These are phyloP conservation scores for Cladosporium colombiae DNA, from an alignment of 2,329 filamentous ascomycete species.

Conservation along the genomic window DNA sequence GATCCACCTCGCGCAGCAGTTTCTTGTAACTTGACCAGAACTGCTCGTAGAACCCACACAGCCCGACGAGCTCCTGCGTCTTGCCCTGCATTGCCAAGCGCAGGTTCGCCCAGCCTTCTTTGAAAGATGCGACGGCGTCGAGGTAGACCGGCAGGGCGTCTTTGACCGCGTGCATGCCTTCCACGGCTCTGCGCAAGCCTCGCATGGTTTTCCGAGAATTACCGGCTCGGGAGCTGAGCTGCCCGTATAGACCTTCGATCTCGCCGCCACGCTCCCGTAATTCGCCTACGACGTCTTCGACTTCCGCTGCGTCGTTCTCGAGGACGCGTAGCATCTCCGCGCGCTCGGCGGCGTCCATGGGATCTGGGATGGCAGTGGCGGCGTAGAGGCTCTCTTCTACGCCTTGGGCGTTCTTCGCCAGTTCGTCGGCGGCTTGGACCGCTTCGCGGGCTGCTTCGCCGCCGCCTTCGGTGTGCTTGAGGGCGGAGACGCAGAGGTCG, in stretches of 20 bases:
- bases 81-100: conserved; percentile 67
- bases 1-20: conserved; percentile 78
- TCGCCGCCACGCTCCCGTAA: conserved; percentile 73
- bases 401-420: conserved; percentile 39
- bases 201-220: conserved; percentile 57
- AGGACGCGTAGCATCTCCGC: conserved; percentile 82
- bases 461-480: conserved; percentile 77
- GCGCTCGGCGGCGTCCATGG: conserved; percentile 73
- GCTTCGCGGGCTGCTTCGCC: conserved; percentile 48
- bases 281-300: conserved; percentile 63
- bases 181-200: conserved; percentile 63
- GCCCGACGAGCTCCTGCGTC: conserved; percentile 73
- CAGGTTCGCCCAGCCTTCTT: conserved; percentile 70
- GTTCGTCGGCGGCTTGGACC: conserved; percentile 38
- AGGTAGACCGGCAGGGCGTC: conserved; percentile 66
- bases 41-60: conserved; percentile 81
- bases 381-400: conserved; percentile 64
- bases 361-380: conserved; percentile 51
- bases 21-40: conserved; percentile 84
- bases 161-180: conserved; percentile 67
- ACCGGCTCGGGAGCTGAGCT: conserved; percentile 64
- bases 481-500: conserved; percentile 87
- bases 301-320: conserved; percentile 65
- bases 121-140: conserved; percentile 64
- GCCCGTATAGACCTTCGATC: conserved; percentile 71